phyloP scores from a whole-genome alignment of 1,284 basidiomycete species.

The Malassezia restricta region DNA sequence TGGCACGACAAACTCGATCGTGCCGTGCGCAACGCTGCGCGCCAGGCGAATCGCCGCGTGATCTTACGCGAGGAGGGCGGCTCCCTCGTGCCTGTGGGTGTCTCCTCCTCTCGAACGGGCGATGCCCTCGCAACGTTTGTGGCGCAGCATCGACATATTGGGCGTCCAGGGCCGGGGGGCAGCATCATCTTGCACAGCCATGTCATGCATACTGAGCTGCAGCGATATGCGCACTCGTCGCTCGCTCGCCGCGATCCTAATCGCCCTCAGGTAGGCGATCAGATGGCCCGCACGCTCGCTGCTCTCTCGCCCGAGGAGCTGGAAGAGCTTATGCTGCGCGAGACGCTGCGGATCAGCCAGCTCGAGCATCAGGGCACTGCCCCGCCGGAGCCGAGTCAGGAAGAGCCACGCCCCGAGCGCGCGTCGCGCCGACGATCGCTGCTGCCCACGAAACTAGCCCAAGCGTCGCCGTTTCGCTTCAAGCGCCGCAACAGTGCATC shows the following conservation, averaged over 20 bases:
- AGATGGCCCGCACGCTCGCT: conserved; percentile 43
- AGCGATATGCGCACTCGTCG: conserved; percentile 8
- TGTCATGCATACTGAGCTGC: neutral
- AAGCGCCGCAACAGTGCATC: neutral
- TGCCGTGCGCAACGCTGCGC: conserved; percentile 30
- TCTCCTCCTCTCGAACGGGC: conserved; percentile 55
- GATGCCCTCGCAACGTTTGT: conserved; percentile 31
- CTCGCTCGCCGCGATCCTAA: neutral
- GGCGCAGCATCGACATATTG: conserved; percentile 16
- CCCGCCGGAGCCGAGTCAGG: neutral
- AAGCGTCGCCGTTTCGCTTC: neutral
- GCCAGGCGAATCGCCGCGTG: conserved; percentile 72
- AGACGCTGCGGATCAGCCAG: conserved; percentile 90
- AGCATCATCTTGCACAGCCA: conserved; percentile 33
- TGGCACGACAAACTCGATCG: conserved; percentile 34
- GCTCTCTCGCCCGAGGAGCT: conserved; percentile 42
- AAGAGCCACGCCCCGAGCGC: neutral
- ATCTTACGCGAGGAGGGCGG: conserved; percentile 98
- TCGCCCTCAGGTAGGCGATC: conserved; percentile 52
- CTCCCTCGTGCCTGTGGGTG: conserved; percentile 85
- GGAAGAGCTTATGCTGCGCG: conserved; percentile 97
- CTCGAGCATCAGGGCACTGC: conserved; percentile 64
- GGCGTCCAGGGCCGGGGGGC: conserved; percentile 32
- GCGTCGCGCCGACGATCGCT: neutral
- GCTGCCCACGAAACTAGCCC: neutral